Conservation (phyloP, 1,139 yeast species). For the Candida sanyaensis region DNA sequence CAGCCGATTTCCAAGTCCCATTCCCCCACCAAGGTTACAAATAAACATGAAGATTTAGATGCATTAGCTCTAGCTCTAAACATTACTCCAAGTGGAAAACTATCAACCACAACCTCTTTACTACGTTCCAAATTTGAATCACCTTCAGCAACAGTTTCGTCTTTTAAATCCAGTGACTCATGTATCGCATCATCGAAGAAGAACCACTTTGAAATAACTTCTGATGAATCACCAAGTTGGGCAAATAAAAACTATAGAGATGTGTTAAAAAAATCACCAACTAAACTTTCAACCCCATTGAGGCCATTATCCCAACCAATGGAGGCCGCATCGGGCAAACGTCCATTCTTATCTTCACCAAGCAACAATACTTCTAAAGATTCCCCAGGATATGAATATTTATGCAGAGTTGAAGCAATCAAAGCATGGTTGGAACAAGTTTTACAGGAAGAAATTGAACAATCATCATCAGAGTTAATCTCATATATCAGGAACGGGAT, state of each 20-base stretch:
- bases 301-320: constrained; percentile 19
- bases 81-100: constrained; percentile 19
- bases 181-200: constrained; percentile 21
- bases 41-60: constrained; percentile 37
- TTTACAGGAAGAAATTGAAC: constrained; percentile 53
- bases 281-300: constrained; percentile 8
- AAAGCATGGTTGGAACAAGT: constrained; percentile 52
- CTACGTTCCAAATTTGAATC: constrained; percentile 42
- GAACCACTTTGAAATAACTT: constrained; percentile 17
- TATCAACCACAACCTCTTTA: constrained; percentile 30
- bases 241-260: constrained; percentile 23
- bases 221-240: constrained; percentile 25
- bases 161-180: constrained; percentile 33
- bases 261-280: constrained; percentile 18
- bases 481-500: constrained; percentile 78
- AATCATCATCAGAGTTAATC: constrained; percentile 53
- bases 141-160: constrained; percentile 47
- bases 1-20: constrained; percentile 35
- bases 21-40: constrained; percentile 15
- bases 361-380: constrained; percentile 30
- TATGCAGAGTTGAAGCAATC: constrained; percentile 87
- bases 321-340: constrained; percentile 14
- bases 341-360: constrained; percentile 29
- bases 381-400: constrained; percentile 67
- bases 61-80: constrained; percentile 41